phyloP scores from a whole-genome alignment of 139 green algal species.

The Mesotaenium endlicherianum region DNA sequence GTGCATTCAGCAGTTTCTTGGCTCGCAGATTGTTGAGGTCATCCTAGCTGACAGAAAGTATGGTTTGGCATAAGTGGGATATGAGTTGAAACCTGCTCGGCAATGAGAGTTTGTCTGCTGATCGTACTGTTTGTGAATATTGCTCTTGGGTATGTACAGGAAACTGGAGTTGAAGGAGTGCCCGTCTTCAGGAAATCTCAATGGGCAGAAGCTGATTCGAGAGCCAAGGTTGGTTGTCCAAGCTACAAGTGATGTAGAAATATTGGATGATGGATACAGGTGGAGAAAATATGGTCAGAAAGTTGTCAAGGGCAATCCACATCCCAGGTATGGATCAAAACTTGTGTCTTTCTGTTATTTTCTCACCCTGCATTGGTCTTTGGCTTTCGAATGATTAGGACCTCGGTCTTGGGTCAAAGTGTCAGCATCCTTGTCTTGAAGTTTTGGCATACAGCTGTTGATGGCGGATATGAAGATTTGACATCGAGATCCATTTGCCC shows the following conservation, averaged over 20 bases:
- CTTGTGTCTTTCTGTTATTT: slow-evolving; percentile 6
- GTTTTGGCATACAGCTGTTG: neutral
- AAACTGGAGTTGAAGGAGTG: too few relatives aligned
- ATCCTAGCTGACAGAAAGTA: too few relatives aligned
- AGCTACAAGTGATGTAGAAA: slow-evolving; percentile 31
- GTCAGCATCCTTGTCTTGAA: slow-evolving; percentile 3
- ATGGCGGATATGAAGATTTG: neutral
- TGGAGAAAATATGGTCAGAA: slow-evolving; percentile 66
- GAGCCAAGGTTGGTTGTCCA: slow-evolving; percentile 45
- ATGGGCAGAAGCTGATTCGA: slow-evolving; percentile 13
- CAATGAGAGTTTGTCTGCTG: too few relatives aligned
- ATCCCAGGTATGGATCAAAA: slow-evolving; percentile 32
- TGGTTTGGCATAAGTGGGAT: too few relatives aligned
- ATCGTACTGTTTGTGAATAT: too few relatives aligned
- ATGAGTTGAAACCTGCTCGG: too few relatives aligned
- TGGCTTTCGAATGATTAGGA: neutral
- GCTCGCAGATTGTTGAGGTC: too few relatives aligned
- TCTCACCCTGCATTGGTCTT: neutral
- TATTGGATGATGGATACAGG: slow-evolving; percentile 56
- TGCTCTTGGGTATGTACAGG: too few relatives aligned
- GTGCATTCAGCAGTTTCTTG: too few relatives aligned
- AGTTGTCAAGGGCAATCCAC: slow-evolving; percentile 52
- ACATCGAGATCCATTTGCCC: slow-evolving; percentile 1
- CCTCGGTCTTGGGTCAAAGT: neutral
- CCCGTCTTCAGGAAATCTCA: too few relatives aligned